These are phyloP conservation scores for Cercophora scortea DNA, from an alignment of 495 filamentous ascomycete species.

Conservation along the genomic window DNA sequence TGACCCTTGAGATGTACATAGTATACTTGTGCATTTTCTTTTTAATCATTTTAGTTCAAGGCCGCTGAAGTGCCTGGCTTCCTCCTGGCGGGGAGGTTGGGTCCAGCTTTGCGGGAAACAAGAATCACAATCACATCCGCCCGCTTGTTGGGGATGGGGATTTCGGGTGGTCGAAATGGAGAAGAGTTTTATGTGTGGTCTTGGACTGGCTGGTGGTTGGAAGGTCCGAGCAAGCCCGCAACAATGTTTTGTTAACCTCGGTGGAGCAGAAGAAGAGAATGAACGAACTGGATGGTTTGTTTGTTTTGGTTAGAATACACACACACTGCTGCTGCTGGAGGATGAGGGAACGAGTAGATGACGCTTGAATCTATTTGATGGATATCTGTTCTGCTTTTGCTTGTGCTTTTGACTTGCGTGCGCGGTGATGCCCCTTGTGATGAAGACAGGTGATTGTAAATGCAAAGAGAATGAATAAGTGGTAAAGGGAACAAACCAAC, in stretches of 20 bases:
- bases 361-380: constrained; percentile 36
- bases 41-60: background rate
- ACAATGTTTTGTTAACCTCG: too few relatives aligned
- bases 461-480: too few relatives aligned
- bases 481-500: too few relatives aligned
- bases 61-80: background rate
- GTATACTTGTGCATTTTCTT: background rate
- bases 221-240: too few relatives aligned
- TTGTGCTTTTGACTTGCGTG: background rate
- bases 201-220: background rate
- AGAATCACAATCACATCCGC: background rate
- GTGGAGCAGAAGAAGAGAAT: too few relatives aligned
- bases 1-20: background rate
- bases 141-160: too few relatives aligned
- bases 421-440: too few relatives aligned
- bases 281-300: background rate
- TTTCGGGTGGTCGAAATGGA: too few relatives aligned
- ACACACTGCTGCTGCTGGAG: background rate
- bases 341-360: constrained; percentile 21
- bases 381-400: background rate
- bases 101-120: constrained; percentile 9
- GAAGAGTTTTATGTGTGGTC: background rate
- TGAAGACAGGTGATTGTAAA: too few relatives aligned
- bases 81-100: background rate
- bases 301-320: background rate